Base-by-base conservation (phyloP, 495 filamentous ascomycete genomes). In the Apiosordaria backusii region DNA sequence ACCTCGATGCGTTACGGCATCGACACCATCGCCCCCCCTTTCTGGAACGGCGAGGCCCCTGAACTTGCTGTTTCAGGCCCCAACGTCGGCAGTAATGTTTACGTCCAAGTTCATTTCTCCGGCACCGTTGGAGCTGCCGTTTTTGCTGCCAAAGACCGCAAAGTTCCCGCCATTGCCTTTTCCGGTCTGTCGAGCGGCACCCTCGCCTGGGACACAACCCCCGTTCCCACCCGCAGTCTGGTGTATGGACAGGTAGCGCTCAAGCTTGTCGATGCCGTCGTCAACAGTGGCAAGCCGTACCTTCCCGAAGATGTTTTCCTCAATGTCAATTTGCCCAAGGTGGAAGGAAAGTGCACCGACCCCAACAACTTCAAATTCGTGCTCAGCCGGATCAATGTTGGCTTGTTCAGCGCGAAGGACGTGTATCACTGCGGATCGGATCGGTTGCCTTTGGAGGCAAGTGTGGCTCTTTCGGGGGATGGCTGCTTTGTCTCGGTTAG, bases 1-100 rank as follows among this genome's bases (percentile, higher is more conserved):
- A 89, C 87, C 0, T 81, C 86, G 0, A 88, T 89, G 71, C 81
- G 84, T 45, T 82, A 87, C 67, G 88, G 88, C 52, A 87, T 91
- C 76, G 70, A 86, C 67, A 83, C 74, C 0, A 70, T 86, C 40
- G 79, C 80, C 0, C 81, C 83, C 1, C 73, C 78, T 15, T 77
- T 85, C 67, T 89, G 85, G 73, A 72, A 76, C 68, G 82, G 80
- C 35, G 58, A 70, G 10, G 62, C 68, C 0, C 82, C 84, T 0
- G 87, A 88, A 24, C 78, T 91, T 24, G 87, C 85, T 25, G 84
- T 90, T 22, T 70, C 87, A 0, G 88, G 88, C 0, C 86, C 86
- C 4, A 91, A 89, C 72, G 86, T 88, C 13, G 88, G 88, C 60
- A 75, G 72, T 60, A 86, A 91, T 63, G 75, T 89, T 26, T 86